phyloP scores from a whole-genome alignment of 1,284 basidiomycete genomes.

The Marasmius tenuissimus region DNA sequence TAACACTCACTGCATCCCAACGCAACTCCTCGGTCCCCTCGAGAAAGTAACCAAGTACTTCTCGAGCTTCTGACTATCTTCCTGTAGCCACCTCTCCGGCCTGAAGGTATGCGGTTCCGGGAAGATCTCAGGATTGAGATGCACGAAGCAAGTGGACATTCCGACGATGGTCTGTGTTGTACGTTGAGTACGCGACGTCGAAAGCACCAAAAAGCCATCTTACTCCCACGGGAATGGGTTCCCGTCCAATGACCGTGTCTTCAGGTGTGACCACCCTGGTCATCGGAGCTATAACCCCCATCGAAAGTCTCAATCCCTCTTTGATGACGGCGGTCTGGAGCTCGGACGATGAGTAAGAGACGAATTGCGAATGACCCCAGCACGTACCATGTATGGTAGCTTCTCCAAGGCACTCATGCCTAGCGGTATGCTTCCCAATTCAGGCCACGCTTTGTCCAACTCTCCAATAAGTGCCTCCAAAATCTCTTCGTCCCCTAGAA shows the following conservation, averaged over 20 bases:
- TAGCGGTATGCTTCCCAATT: background rate
- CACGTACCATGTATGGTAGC: conserved; percentile 1
- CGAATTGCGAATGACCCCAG: background rate
- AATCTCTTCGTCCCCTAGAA: background rate
- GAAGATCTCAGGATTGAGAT: conserved; percentile 4
- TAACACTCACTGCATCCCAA: conserved; percentile 22
- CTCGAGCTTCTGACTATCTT: conserved; percentile 12
- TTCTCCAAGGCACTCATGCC: conserved; percentile 2
- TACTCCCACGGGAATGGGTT: background rate
- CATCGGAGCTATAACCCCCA: background rate
- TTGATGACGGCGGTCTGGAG: conserved; percentile 7
- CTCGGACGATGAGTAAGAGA: background rate
- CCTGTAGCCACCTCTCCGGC: conserved; percentile 10
- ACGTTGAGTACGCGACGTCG: background rate
- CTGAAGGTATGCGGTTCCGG: conserved; percentile 5
- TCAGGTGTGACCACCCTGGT: background rate
- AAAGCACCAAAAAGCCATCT: background rate
- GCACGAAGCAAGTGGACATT: background rate
- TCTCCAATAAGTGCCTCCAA: background rate
- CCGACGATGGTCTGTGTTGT: background rate
- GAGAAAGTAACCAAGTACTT: conserved; percentile 20
- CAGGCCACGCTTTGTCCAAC: background rate
- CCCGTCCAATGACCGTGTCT: background rate
- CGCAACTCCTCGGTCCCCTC: conserved; percentile 23
- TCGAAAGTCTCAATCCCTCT: conserved; percentile 1